Conservation (phyloP, 2,329 filamentous ascomycete species). For the Paecilomyces formosus region DNA sequence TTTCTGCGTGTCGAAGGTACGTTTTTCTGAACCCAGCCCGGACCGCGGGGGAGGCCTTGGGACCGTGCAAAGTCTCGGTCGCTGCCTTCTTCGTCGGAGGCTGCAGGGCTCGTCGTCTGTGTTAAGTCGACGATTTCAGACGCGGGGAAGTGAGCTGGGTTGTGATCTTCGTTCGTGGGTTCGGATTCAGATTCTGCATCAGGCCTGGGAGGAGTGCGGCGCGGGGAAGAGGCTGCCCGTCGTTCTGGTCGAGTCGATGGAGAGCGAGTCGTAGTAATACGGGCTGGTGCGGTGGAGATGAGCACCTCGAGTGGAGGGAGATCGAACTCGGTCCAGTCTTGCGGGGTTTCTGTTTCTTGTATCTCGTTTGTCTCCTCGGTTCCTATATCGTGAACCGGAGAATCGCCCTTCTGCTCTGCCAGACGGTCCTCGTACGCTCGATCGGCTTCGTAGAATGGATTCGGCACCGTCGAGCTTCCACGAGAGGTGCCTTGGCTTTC, state of each 20-base stretch:
- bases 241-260: background rate
- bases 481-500: conserved; percentile 4
- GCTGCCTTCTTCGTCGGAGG: conserved; percentile 16
- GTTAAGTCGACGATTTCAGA: conserved; percentile 30
- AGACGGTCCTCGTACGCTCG: conserved; percentile 10
- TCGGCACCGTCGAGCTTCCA: conserved; percentile 15
- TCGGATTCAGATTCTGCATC: background rate
- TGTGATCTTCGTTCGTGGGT: background rate
- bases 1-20: conserved; percentile 7
- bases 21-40: conserved; percentile 22
- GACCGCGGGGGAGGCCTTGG: conserved; percentile 18
- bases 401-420: background rate
- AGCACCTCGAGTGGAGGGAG: conserved; percentile 4
- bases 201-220: conserved; percentile 2
- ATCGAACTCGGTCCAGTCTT: background rate
- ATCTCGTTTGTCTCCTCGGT: background rate
- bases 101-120: conserved; percentile 25
- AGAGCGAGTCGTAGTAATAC: conserved; percentile 1
- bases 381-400: conserved; percentile 2
- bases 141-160: conserved; percentile 3
- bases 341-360: background rate
- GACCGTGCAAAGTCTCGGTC: conserved; percentile 22
- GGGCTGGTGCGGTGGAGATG: conserved; percentile 10
- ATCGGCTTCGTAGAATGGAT: conserved; percentile 25
- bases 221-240: conserved; percentile 3